Evolutionary conservation across 176 grass and related monocot genomes (phyloP).

Genomic region (Aechmea fasciata): DNA sequence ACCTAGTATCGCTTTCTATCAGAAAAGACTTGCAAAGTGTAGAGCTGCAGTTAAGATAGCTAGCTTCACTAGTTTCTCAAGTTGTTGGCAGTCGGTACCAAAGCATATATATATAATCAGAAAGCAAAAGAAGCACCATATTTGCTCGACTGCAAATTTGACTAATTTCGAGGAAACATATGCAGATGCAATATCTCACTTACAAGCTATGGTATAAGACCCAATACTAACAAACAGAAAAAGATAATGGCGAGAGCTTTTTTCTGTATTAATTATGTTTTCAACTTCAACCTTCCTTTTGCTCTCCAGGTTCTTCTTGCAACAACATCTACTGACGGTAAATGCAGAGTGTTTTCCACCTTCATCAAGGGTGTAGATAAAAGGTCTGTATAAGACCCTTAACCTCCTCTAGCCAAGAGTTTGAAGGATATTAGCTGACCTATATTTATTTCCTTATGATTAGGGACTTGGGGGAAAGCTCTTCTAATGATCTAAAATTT

Average conservation of each 20-base stretch:
- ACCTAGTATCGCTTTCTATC: no score
- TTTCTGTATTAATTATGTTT: not conserved
- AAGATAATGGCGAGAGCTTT: not conserved
- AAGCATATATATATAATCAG: no score
- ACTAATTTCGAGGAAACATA: no score
- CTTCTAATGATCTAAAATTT: conserved; percentile 66
- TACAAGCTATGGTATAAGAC: no score
- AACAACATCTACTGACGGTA: conserved; percentile 95
- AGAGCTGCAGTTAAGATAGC: no score
- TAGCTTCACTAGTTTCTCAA: no score
- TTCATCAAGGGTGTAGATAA: conserved; percentile 88
- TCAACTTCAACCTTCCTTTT: not conserved
- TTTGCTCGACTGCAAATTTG: no score
- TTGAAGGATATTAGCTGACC: conserved; percentile 25
- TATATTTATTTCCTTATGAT: conserved; percentile 21
- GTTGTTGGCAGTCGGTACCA: no score
- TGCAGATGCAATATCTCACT: not conserved
- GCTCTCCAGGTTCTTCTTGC: conserved; percentile 83
- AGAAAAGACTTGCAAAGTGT: no score
- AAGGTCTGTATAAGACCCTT: conserved; percentile 39
- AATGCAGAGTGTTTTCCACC: conserved; percentile 94
- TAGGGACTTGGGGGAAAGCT: conserved; percentile 50
- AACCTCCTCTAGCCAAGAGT: conserved; percentile 6
- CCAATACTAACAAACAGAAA: no score
- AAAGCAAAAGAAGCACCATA: no score